Base-by-base conservation (phyloP, 108 stramenopile genomes). In the Cylindrotheca fusiformis region DNA sequence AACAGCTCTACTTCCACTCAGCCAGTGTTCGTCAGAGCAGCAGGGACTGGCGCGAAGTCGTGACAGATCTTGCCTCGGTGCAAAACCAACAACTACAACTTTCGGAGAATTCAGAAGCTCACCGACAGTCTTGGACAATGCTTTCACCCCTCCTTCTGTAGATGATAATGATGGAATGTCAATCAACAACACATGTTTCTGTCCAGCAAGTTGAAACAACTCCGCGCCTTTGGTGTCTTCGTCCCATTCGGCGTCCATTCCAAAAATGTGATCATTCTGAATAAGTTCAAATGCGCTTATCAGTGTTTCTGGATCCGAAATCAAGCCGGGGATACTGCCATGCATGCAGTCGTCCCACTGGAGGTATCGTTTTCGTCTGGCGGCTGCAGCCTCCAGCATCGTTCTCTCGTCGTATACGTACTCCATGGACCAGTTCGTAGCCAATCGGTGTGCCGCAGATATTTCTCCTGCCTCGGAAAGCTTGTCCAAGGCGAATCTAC, bases 241-340 rank as follows among this genome's bases (percentile, higher is more conserved):
- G 19, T 77, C 81, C 84, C 84, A 90, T 67, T 90, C 89, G 2
- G 69, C 73, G 67, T 90, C 89, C 56, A 90, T 83, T 0, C 86
- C 89, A 67, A 84, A 72, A 2, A 46, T 61, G 17, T 60, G 71
- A 1, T 19, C n/a, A 23, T 36, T 48, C 58, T 58, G 58, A 54
- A 67, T 60, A 2, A 18, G 29, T 24, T 51, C 44, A 77, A 81
- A 58, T 47, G 57, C 56, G 33, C 19, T 10, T 0, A 47, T 33
- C 0, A 86, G 61, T 24, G 68, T 67, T 22, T 55, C 23, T 1
- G 88, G 69, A 6, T 67, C 53, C 5, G 79, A 74, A 28, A 86
- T 59, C 0, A 83, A 52, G 1, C 78, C 33, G 19, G 85, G 85
- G 19, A 82, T 48, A 0, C 18, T 21, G 4, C 69, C 69, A 6